Evolutionary conservation across 805 yeast species (phyloP).

Genomic region (Candida jianshihensis): DNA sequence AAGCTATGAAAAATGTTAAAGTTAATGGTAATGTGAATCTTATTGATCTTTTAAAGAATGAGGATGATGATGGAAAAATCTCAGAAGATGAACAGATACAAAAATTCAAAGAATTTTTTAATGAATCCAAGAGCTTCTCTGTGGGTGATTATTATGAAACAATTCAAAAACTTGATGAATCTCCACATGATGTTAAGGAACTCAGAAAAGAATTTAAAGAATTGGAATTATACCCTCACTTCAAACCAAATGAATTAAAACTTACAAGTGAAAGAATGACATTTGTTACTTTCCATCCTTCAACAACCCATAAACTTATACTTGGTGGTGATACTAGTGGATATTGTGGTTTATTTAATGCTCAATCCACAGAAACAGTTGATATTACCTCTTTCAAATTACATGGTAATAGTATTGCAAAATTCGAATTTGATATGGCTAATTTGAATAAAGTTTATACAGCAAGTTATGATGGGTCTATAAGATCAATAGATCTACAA

Average conservation of each 20-base stretch:
- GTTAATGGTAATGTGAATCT: conserved; percentile 61
- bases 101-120: conserved; percentile 24
- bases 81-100: conserved; percentile 26
- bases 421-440: conserved; percentile 45
- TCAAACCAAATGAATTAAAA: conserved; percentile 65
- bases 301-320: conserved; percentile 50
- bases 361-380: conserved; percentile 35
- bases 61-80: conserved; percentile 29
- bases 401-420: conserved; percentile 70
- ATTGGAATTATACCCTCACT: conserved; percentile 44
- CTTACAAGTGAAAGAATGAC: conserved; percentile 67
- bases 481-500: conserved; percentile 63
- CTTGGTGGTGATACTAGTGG: conserved; percentile 91
- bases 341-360: conserved; percentile 82
- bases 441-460: conserved; percentile 54
- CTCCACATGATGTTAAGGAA: conserved; percentile 34
- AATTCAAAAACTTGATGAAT: conserved; percentile 31
- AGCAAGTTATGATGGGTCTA: conserved; percentile 83
- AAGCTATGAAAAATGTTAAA: conserved; percentile 26
- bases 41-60: conserved; percentile 46
- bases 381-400: conserved; percentile 60
- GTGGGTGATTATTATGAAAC: conserved; percentile 67
- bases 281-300: conserved; percentile 71
- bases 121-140: conserved; percentile 33
- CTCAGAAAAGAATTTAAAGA: conserved; percentile 48